Evolutionary conservation across 495 filamentous ascomycete species (phyloP), one percentile per base, ranked within the genome.

Genomic region (Glarea lozoyensis): DNA sequence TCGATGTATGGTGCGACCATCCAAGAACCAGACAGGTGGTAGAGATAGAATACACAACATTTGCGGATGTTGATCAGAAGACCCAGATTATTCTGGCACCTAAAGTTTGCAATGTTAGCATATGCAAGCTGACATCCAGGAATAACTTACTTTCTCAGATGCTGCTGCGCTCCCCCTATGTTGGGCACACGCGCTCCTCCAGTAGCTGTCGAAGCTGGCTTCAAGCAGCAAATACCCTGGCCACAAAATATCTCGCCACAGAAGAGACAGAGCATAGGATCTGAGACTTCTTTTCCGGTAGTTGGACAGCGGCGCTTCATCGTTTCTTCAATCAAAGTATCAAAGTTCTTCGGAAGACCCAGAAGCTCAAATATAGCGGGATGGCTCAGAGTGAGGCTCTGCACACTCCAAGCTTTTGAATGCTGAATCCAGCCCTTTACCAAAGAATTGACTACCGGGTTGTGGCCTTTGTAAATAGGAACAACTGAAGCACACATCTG

Each of bases 31-130:
- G 83, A 79, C n/a, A 66, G 62, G 50, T 81, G 75, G 63, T 94
- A 82, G 38, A 93, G 63, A 62, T 90, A 94, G 40, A 94, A 73
- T 23, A 95, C 79, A 34, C 75, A 82, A 64, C 93, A 95, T 67
- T 95, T 95, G 40, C 88, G 79, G 55, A 99, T 92, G 60, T 94
- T 94, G 63, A 99, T 83, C 66, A 89, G 97, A 19, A 96, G 61
- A 15, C 93, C 92, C 19, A 92, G 79, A 54, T 86, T 83, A 45
- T 79, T 79, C 50, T 90, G 87, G 61, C 92, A 97, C 52, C 87
- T 94, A 46, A 22, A 40, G 6, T 31, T 17, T 36, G 23, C 40
- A 4, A 30, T 10, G 42, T 64, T 52, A 59, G 52, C 34, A 43
- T 19, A 38, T 12, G 4, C 21, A 21, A 45, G 13, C 16, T 15